Percentiles rank a stretch among this genome's conserved stretches.
Conservation (phyloP, 306 rosid species). For the Cucurbita pepo region DNA sequence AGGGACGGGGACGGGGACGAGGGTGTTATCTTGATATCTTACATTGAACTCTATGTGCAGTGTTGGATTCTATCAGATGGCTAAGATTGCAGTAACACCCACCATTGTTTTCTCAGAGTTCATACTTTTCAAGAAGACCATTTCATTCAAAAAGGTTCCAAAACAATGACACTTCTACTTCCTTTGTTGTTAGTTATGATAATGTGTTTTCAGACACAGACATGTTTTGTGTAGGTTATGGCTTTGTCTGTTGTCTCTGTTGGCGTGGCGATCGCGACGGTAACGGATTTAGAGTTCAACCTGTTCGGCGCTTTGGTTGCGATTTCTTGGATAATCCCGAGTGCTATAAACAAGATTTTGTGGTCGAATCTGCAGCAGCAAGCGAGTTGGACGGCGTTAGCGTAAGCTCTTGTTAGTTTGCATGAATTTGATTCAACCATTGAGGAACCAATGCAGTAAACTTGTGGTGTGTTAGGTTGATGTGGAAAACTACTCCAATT, state of each 20-base stretch:
- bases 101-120: conserved; percentile 83
- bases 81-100: conserved; percentile 95
- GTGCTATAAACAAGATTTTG: conserved; percentile 70
- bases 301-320: conserved; percentile 60
- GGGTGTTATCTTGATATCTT: conserved; percentile 7
- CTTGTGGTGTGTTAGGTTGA: conserved; percentile 38
- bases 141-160: conserved; percentile 48
- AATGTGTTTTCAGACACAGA: background rate
- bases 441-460: background rate
- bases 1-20: no score
- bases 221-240: conserved; percentile 40
- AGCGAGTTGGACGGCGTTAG: conserved; percentile 86
- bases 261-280: conserved; percentile 85
- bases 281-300: conserved; percentile 83
- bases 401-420: conserved; percentile 28
- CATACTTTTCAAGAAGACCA: conserved; percentile 45
- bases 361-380: conserved; percentile 84
- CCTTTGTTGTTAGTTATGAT: no score
- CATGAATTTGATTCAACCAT: background rate
- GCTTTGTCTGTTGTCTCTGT: conserved; percentile 52
- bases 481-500: conserved; percentile 85
- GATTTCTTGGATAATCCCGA: conserved; percentile 66
- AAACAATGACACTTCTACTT: background rate
- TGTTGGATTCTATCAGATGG: conserved; percentile 96
- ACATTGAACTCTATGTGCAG: conserved; percentile 30